Conservation (phyloP, 768 basidiomycete species). For the Lactarius akahatsu region DNA sequence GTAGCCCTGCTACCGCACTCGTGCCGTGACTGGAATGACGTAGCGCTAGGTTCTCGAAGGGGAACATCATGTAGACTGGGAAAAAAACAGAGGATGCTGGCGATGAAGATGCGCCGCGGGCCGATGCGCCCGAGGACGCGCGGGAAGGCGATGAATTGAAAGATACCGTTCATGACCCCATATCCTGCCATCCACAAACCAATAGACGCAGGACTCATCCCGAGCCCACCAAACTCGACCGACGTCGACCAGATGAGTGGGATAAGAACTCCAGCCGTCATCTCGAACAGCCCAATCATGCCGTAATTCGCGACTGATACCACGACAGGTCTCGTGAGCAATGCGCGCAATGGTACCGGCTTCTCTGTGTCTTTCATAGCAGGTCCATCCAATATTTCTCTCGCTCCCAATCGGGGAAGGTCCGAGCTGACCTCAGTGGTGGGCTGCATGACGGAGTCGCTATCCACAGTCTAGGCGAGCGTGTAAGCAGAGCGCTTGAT, state of each 20-base stretch:
- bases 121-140: conserved; percentile 39
- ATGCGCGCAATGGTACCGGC: conserved; percentile 37
- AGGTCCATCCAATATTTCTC: not conserved
- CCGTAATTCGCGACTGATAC: conserved; percentile 47
- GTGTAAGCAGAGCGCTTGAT: not conserved
- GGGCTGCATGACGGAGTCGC: not conserved
- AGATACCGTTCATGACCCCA: conserved; percentile 40
- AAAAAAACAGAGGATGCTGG: conserved; percentile 32
- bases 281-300: conserved; percentile 45
- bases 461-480: conserved; percentile 8
- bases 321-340: conserved; percentile 39
- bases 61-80: conserved; percentile 34
- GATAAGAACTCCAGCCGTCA: conserved; percentile 40
- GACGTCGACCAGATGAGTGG: conserved; percentile 51
- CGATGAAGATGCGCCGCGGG: conserved; percentile 36
- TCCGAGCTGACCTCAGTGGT: not conserved
- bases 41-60: conserved; percentile 26
- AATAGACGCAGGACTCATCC: conserved; percentile 39
- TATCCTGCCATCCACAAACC: conserved; percentile 39
- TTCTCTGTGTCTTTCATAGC: not conserved
- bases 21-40: not conserved
- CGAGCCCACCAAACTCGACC: conserved; percentile 43
- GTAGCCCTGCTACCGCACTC: not conserved
- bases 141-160: conserved; percentile 43
- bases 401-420: not conserved